Base-by-base conservation (phyloP, 352 stramenopile genomes). In the Aphanomyces invadans region DNA sequence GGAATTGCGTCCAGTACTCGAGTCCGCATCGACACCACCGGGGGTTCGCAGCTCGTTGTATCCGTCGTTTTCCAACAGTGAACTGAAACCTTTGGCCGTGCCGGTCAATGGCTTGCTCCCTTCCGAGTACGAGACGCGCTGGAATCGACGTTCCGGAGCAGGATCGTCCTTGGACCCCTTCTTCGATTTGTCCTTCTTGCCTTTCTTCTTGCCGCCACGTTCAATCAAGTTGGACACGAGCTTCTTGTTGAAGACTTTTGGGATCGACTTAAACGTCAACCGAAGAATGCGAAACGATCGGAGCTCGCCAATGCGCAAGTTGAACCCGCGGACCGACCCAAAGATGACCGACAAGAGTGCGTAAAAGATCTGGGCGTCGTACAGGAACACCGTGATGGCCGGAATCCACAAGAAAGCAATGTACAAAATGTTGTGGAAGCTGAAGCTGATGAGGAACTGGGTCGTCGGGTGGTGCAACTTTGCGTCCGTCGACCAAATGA, bases 201-300 rank as follows among this genome's bases (percentile, higher is more conserved):
- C 85, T 89, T 62, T 89, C 75, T 72, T 72, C 42, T 73, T 67
- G 49, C 51, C 17, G 36, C 19, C 17, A 3, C 68, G 71, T 51
- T 92, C 84, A 26, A 88, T 78, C 65, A 93, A 88, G 70, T 94
- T 94, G 28, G 85, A 80, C 23, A 94, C 85, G 65, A 94, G 89
- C 59, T 94, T 94, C 74, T 90, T 87, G 75, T 94, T 94, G 65
- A 94, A 94, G 60, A 92, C 81, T 36, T 84, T 73, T 12, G 85
- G 69, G 29, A 73, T 72, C 42, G 62, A 69, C 57, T 69, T 71
- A 52, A 73, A 73, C 21, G 69, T 64, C 26, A 72, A 42, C 2
- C 69, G 63, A n/a, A 73, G 49, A n/a, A 73, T 67, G 19, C 69
- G 69, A 36, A 73, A 73, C 1, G 69, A 73, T 7, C 69, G 63